Evolutionary conservation across 768 basidiomycete genomes (phyloP), one percentile per base, ranked within the genome.

Genomic region (Tubosaeta sp.): DNA sequence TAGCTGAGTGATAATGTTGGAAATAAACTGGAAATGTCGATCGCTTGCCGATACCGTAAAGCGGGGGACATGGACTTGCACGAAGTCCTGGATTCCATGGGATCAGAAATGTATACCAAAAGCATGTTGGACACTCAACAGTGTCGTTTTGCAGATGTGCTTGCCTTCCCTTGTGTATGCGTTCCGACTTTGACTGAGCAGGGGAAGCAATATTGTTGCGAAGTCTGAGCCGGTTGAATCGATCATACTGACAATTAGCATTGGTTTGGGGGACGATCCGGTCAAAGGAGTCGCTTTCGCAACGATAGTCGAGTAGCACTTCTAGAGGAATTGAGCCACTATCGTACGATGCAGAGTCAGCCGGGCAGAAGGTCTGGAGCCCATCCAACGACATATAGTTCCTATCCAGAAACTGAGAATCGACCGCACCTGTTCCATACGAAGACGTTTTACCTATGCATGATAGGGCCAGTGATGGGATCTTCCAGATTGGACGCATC

Each of bases 241-340:
- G 93, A 76, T 97, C 95, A 65, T 94, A 92, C 43, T 85, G 87
- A 55, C 95, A 82, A 5, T 79, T 83, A 1, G 88, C 89, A 52
- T 90, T 83, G 0, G 94, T 91, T 67, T 91, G 89, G 3, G 91
- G 88, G 6, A 97, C 88, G 35, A 98, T 77, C 3, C 92, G 86
- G 61, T 95, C 91, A 66, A 95, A 95, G 45, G 83, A 83, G 44
- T 76, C 75, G 54, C 83, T 87, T 70, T 94, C 89, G 63, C 88
- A 88, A 42, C 85, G 81, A 47, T 85, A 78, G 70, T 97, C 93
- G 51, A 95, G 82, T 47, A 95, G 70, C 38, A 94, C 88, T 70
- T 98, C 95, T 22, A 94, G 75, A n/a, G 95, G 95, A 26, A 98
- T 83, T 50, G 76, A 78, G 13, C 77, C 78, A 65, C 76, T 75